These are phyloP conservation scores for Psilocybe cyanescens DNA, from an alignment of 768 basidiomycete genomes.

Conservation along the genomic window DNA sequence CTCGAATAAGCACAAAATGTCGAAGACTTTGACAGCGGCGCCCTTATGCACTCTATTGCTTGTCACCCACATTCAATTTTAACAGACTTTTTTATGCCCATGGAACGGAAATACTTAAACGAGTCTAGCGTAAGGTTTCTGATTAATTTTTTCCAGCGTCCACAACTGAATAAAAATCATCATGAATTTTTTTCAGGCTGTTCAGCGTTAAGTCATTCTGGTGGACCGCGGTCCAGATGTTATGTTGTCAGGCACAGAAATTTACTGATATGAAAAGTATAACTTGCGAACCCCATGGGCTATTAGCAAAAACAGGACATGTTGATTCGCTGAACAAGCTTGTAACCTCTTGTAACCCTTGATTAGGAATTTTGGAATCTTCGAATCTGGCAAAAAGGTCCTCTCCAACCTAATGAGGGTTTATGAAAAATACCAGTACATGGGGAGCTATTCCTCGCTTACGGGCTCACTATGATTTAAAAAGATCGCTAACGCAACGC, in stretches of 20 bases:
- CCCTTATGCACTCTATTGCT: too few species aligned
- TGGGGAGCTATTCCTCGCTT: background rate
- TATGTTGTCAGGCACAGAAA: background rate
- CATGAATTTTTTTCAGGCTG: too few species aligned
- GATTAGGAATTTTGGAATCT: conserved; percentile 8
- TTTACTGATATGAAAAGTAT: background rate
- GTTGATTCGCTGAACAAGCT: background rate
- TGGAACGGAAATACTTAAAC: conserved; percentile 12
- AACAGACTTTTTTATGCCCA: background rate
- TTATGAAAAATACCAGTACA: background rate
- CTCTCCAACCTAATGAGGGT: conserved; percentile 4
- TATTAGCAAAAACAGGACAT: background rate
- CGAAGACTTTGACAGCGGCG: too few species aligned
- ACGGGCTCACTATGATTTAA: background rate
- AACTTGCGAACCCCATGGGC: background rate
- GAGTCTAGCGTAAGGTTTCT: background rate
- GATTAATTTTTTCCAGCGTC: background rate
- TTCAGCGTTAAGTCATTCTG: background rate
- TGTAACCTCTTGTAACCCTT: conserved; percentile 1
- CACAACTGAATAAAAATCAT: too few species aligned
- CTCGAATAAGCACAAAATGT: too few species aligned
- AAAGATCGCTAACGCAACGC: background rate
- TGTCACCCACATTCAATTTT: background rate
- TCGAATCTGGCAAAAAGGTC: background rate
- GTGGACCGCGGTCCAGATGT: background rate